These are phyloP conservation scores for Verticillium albo-atrum DNA, from an alignment of 2,329 filamentous ascomycete genomes.

Conservation along the genomic window DNA sequence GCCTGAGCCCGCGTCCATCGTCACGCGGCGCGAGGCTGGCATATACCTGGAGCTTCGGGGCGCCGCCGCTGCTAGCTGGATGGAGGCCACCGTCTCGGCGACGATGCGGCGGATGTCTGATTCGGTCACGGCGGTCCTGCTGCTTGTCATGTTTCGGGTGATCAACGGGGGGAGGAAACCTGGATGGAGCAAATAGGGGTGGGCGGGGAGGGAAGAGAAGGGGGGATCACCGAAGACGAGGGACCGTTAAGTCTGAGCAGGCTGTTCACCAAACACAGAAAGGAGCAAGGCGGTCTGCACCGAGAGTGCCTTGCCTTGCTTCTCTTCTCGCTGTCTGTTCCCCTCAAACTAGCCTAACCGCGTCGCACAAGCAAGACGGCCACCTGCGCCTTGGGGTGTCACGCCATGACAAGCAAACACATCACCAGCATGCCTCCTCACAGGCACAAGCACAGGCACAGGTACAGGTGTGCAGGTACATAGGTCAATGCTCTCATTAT, in stretches of 20 bases:
- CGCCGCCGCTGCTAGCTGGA: background rate
- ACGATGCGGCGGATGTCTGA: background rate
- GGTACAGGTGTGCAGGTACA: too few relatives aligned
- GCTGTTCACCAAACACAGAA: too few relatives aligned
- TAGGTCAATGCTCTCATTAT: background rate
- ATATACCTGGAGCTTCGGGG: background rate
- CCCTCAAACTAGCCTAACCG: background rate
- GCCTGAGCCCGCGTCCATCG: background rate
- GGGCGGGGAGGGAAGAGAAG: too few relatives aligned
- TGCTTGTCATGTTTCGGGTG: background rate
- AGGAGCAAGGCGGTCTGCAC: too few relatives aligned
- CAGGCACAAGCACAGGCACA: too few relatives aligned
- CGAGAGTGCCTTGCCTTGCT: too few relatives aligned
- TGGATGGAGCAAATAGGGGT: too few relatives aligned
- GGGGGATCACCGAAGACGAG: too few relatives aligned
- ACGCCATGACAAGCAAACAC: background rate
- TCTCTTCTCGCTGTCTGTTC: too few relatives aligned
- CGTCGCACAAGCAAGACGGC: background rate
- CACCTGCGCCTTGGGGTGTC: background rate
- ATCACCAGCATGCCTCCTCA: background rate
- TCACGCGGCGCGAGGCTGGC: background rate
- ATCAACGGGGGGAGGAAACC: too few relatives aligned
- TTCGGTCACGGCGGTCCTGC: background rate
- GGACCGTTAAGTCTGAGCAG: too few relatives aligned
- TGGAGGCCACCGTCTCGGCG: background rate